Evolutionary conservation across 2,329 filamentous ascomycete species (phyloP).

Genomic region (Drechslera avenae): DNA sequence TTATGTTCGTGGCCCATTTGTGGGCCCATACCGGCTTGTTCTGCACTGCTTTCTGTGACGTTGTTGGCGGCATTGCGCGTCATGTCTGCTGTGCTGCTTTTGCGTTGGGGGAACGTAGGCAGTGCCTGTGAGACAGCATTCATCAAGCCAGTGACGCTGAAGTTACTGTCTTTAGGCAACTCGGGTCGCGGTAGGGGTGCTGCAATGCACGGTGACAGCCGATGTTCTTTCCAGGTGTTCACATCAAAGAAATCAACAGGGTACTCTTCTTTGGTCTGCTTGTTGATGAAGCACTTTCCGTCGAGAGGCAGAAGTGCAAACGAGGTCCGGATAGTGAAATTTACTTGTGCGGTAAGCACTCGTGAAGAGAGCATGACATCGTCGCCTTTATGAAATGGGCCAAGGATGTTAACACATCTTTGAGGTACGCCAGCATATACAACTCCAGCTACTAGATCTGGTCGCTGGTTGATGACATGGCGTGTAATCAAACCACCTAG

Average conservation of each 20-base stretch:
- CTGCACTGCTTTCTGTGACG: conserved; percentile 35
- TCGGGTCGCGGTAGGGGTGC: conserved; percentile 65
- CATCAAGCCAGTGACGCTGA: conserved; percentile 53
- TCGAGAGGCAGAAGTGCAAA: conserved; percentile 86
- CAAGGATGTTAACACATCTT: conserved; percentile 87
- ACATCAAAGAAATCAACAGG: conserved; percentile 82
- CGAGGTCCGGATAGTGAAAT: conserved; percentile 86
- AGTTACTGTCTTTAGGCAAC: conserved; percentile 38
- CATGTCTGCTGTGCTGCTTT: conserved; percentile 33
- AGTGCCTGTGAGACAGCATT: conserved; percentile 56
- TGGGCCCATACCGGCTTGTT: conserved; percentile 50
- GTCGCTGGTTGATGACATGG: conserved; percentile 82
- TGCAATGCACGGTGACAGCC: conserved; percentile 77
- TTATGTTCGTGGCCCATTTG: conserved; percentile 53
- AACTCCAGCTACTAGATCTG: conserved; percentile 84
- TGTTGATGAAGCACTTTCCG: conserved; percentile 86
- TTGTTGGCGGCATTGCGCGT: conserved; percentile 36
- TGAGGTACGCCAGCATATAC: conserved; percentile 85
- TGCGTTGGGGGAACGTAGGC: conserved; percentile 43
- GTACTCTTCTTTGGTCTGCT: conserved; percentile 77
- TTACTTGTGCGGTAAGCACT: conserved; percentile 88
- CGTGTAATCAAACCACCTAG: conserved; percentile 86
- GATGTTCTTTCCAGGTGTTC: conserved; percentile 78
- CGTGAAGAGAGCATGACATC: conserved; percentile 87
- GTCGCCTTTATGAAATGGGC: conserved; percentile 88